phyloP scores from a whole-genome alignment of 164 flowering plant genomes.

The Cinnamomum chago region DNA sequence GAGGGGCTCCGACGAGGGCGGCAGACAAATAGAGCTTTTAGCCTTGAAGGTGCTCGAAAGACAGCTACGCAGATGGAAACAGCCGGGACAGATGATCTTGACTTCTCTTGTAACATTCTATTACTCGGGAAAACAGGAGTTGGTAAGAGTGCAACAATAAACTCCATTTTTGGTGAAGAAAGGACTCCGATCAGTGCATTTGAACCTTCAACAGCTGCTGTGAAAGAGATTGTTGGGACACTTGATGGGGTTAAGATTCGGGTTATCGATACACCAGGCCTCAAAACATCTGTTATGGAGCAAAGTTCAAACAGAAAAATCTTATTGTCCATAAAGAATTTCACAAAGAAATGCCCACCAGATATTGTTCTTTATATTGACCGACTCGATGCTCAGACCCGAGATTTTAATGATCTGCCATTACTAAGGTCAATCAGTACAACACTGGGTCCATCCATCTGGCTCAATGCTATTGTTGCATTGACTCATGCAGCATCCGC shows the following conservation, averaged over 20 bases:
- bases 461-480: slow-evolving; percentile 77
- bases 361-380: slow-evolving; percentile 89
- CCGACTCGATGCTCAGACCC: slow-evolving; percentile 69
- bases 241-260: slow-evolving; percentile 73
- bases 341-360: slow-evolving; percentile 65
- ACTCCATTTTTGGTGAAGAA: slow-evolving; percentile 81
- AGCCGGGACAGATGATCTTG: slow-evolving; percentile 51
- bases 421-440: slow-evolving; percentile 53
- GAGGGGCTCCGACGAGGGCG: slow-evolving; percentile 44
- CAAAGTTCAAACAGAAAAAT: slow-evolving; percentile 56
- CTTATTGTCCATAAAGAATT: slow-evolving; percentile 54
- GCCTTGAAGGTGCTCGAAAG: slow-evolving; percentile 63
- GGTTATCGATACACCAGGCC: slow-evolving; percentile 85
- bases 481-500: slow-evolving; percentile 91
- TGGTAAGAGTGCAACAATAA: slow-evolving; percentile 97
- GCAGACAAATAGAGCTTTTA: slow-evolving; percentile 43
- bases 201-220: slow-evolving; percentile 58
- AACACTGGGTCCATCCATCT: slow-evolving; percentile 63
- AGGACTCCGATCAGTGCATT: slow-evolving; percentile 64
- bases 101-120: slow-evolving; percentile 69
- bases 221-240: slow-evolving; percentile 57
- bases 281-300: slow-evolving; percentile 64
- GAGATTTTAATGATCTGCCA: slow-evolving; percentile 89
- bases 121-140: slow-evolving; percentile 89
- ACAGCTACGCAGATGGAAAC: slow-evolving; percentile 63